A percentile compares a stretch with the other conserved stretches of the same genome.
phyloP scores from a whole-genome alignment of 495 filamentous ascomycete species.

The Lophiostoma macrostomum region DNA sequence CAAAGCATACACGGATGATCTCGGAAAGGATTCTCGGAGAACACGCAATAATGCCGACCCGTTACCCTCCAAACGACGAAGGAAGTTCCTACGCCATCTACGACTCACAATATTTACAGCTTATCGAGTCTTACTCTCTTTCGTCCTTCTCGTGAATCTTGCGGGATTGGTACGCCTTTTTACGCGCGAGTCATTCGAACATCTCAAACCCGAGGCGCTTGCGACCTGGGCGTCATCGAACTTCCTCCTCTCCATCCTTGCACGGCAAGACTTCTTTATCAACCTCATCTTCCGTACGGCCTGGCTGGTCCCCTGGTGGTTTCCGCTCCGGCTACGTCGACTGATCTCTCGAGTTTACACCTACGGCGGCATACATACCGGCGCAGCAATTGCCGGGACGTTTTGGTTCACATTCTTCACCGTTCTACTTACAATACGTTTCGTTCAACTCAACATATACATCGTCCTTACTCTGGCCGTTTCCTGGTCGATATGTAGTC shows the following conservation, averaged over 20 bases:
- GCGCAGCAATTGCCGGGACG: slow-evolving; percentile 28
- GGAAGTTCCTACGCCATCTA: slow-evolving; percentile 3
- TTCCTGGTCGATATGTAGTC: slow-evolving; percentile 6
- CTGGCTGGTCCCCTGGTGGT: slow-evolving; percentile 20
- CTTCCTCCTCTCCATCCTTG: slow-evolving; percentile 20
- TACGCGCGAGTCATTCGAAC: background rate
- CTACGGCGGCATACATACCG: slow-evolving; percentile 32
- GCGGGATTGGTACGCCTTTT: slow-evolving; percentile 5
- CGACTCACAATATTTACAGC: slow-evolving; percentile 13
- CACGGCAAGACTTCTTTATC: slow-evolving; percentile 30
- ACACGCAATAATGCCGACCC: background rate
- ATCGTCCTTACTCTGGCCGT: slow-evolving; percentile 4
- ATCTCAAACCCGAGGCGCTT: background rate
- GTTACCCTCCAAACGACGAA: slow-evolving; percentile 21
- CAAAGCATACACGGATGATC: background rate
- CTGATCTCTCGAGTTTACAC: slow-evolving; percentile 21
- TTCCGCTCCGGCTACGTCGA: slow-evolving; percentile 27
- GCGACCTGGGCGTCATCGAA: slow-evolving; percentile 27
- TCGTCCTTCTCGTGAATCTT: slow-evolving; percentile 24
- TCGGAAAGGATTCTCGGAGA: background rate
- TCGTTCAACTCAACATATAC: background rate
- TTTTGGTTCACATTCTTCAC: slow-evolving; percentile 29
- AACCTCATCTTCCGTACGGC: slow-evolving; percentile 26
- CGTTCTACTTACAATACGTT: background rate
- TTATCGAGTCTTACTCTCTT: slow-evolving; percentile 26